Base-by-base conservation (phyloP, 2,329 filamentous ascomycete species). In the Apiospora koreana region DNA sequence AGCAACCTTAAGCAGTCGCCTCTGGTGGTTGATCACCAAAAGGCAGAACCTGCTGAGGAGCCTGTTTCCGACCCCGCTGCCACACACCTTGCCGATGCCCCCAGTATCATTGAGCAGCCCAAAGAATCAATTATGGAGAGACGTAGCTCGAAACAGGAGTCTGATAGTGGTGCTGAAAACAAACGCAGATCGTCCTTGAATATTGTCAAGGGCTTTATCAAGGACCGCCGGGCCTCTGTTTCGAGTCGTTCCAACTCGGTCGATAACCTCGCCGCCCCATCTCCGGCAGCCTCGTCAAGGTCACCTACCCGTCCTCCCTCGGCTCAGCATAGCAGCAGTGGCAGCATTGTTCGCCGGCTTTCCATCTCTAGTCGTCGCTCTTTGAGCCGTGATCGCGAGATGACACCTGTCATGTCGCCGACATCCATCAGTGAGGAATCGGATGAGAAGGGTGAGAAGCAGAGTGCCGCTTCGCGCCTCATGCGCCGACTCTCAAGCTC, bases 291-390 rank as follows among this genome's bases (percentile, higher is more conserved):
- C 9, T 74, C 80, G 7, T 80, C 82, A 10, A 82, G 81, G 69
- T 86, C 83, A 28, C 83, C 86, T 0, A 84, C 80, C n/a, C 83
- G 84, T 54, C 85, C 83, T 6, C 83, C 83, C 75, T 86, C 84
- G 69, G 77, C 80, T 64, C 84, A 86, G 75, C 82, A 84, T 76
- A 80, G 79, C 72, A 71, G 79, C 71, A 71, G 74, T 78, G 88
- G 71, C 81, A 89, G 80, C 77, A 87, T 83, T 85, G 87, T 79
- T 76, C 89, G 79, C 75, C 93, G 84, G 79, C 86, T 83, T 83
- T 96, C 85, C 82, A 93, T 87, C 82, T 92, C 84, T 81, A 93
- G 84, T 78, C 86, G 81, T 66, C 84, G 79, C 73, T 88, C 87
- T 1, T 79, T 85, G 31, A 86, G 82, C 72, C 83, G 82, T 18